Base-by-base conservation (phyloP, 176 grass and related monocot genomes). In the Typha latifolia region DNA sequence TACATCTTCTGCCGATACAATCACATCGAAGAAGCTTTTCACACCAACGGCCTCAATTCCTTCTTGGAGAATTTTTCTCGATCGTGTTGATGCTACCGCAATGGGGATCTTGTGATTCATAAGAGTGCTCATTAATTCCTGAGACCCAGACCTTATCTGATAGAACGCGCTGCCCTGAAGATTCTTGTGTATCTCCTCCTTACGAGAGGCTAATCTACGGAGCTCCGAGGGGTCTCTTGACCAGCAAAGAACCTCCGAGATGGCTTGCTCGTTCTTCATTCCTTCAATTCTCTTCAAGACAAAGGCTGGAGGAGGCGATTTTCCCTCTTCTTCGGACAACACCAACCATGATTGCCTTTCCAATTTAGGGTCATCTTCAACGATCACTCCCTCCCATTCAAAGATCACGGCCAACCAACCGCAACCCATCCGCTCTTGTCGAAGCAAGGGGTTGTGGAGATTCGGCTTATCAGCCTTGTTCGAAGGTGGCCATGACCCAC, bases 161-260 rank as follows among this genome's bases (percentile, higher is more conserved):
- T 82, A 62, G 16, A 69, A 82, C 4, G 79, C 76, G 18, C 80
- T 75, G 0, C 81, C 79, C 0, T 70, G 80, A 8, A 97, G 70
- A 27, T 52, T 86, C 24, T 68, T 26, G 16, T 84, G 80, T 62
- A 97, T 84, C 62, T 97, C 93, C 74, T 97, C 93, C 69, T 92
- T 92, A 1, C 93, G 72, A 0, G 69, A 69, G 16, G 82, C 85
- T 57, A 97, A 61, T 15, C 88, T 71, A 22, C 78, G 57, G 4
- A 97, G 29, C 78, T 89, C 93, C 0, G 78, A 34, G 12, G 78
- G 83, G 67, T 92, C 82, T 11, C 88, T 64, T 6, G 93, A 86
- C 93, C 93, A 97, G 78, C 88, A 92, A 71, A 97, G 93, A 51
- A 97, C 88, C 76, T 97, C 88, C 0, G 93, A 86, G 4, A 97